These are phyloP conservation scores for Trypanosoma brucei DNA, from an alignment of 208 protist genomes.

Conservation along the genomic window DNA sequence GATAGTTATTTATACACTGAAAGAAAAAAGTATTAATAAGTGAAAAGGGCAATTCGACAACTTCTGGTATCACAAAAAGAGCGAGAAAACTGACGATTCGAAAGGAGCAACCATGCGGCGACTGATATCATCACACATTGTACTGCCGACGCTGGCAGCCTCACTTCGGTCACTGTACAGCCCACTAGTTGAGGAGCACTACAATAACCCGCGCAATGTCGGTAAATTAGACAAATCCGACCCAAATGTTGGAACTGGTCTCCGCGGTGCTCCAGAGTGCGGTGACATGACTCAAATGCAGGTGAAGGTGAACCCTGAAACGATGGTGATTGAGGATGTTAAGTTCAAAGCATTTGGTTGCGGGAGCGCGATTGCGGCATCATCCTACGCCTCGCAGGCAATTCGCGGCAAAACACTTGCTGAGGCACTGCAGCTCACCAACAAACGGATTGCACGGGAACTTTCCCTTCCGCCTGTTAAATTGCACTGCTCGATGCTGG, in stretches of 20 bases:
- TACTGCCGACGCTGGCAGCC: background rate
- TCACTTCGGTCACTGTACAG: constrained; percentile 88
- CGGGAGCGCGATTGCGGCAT: constrained; percentile 98
- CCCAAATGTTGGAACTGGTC: constrained; percentile 96
- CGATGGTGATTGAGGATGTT: constrained; percentile 91
- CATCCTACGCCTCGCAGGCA: constrained; percentile 96
- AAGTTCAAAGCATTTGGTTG: constrained; percentile 99
- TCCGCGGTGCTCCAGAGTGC: constrained; percentile 98
- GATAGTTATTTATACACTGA: background rate
- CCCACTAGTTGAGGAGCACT: constrained; percentile 98
- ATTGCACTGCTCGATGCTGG: constrained; percentile 99
- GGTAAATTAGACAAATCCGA: constrained; percentile 96
- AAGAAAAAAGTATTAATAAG: background rate
- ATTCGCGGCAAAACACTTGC: constrained; percentile 97
- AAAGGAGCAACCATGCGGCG: constrained; percentile 6
- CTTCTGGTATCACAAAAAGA: background rate
- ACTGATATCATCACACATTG: constrained; percentile 1
- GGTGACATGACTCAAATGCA: constrained; percentile 99
- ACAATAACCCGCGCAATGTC: constrained; percentile 98
- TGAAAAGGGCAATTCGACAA: too few species aligned
- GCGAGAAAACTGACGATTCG: background rate
- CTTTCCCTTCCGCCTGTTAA: constrained; percentile 99
- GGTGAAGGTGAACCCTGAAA: constrained; percentile 92
- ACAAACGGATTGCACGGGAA: constrained; percentile 98
- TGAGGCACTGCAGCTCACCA: constrained; percentile 95